Conservation (phyloP, 2,329 filamentous ascomycete genomes). For the Dryadomyces sulphureus region DNA sequence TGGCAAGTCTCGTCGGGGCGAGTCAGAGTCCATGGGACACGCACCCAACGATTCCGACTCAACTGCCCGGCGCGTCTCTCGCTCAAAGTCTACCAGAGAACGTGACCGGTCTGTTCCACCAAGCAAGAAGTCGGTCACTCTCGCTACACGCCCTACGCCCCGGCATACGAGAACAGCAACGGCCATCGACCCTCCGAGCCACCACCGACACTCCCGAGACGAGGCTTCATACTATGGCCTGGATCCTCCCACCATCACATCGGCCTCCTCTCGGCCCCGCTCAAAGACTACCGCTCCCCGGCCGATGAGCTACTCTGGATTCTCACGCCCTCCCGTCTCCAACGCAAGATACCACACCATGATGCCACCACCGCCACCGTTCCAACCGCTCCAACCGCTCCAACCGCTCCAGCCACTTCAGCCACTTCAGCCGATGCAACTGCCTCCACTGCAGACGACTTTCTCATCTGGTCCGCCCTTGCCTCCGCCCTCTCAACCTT, state of each 20-base stretch:
- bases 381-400: slow-evolving; percentile 15
- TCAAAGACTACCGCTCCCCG: slow-evolving; percentile 19
- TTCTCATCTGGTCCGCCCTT: not conserved
- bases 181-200: slow-evolving; percentile 10
- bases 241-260: slow-evolving; percentile 16
- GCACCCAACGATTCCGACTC: slow-evolving; percentile 28
- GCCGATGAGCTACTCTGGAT: slow-evolving; percentile 22
- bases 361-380: slow-evolving; percentile 5
- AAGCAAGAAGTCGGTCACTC: slow-evolving; percentile 15
- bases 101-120: slow-evolving; percentile 12
- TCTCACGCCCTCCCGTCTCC: slow-evolving; percentile 21
- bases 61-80: slow-evolving; percentile 19
- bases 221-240: slow-evolving; percentile 26
- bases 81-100: slow-evolving; percentile 17
- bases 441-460: slow-evolving; percentile 8
- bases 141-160: slow-evolving; percentile 16
- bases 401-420: slow-evolving; percentile 12
- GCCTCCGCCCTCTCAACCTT: not conserved
- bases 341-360: slow-evolving; percentile 19
- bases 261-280: slow-evolving; percentile 21
- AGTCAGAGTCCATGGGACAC: slow-evolving; percentile 16
- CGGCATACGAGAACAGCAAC: slow-evolving; percentile 22
- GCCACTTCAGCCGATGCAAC: slow-evolving; percentile 14
- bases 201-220: slow-evolving; percentile 18
- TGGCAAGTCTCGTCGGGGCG: slow-evolving; percentile 23